These are phyloP conservation scores for Tripidium arundinaceum DNA, from an alignment of 202 grass and related monocot genomes.

Conservation along the genomic window DNA sequence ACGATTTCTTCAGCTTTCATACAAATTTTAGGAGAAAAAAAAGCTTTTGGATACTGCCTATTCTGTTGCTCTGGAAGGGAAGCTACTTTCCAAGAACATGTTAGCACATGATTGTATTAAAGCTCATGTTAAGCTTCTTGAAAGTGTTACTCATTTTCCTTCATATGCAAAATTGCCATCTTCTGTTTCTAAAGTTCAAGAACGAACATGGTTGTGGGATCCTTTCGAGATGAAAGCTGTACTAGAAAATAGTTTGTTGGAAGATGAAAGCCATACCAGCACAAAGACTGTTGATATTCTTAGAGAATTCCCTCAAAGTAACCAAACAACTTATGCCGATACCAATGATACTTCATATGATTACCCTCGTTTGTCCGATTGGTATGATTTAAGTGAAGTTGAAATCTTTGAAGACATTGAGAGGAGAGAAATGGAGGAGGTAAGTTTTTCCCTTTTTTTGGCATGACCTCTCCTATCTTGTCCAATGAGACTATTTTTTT, in stretches of 20 bases:
- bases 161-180: conserved; percentile 64
- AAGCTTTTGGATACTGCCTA: conserved; percentile 54
- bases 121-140: conserved; percentile 78
- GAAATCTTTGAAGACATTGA: conserved; percentile 78
- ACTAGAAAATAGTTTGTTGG: conserved; percentile 36
- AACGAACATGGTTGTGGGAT: conserved; percentile 84
- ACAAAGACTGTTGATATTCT: conserved; percentile 50
- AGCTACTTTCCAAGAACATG: conserved; percentile 77
- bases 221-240: conserved; percentile 50
- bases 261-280: conserved; percentile 25
- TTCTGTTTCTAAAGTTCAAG: conserved; percentile 65
- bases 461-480: conserved; percentile 17
- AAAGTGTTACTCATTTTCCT: conserved; percentile 76
- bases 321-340: conserved; percentile 36
- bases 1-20: conserved; percentile 59
- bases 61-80: conserved; percentile 60
- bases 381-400: conserved; percentile 70
- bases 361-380: conserved; percentile 67
- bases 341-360: conserved; percentile 57
- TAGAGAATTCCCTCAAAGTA: conserved; percentile 45
- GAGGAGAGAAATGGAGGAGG: conserved; percentile 85
- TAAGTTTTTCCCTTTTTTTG: conserved; percentile 33
- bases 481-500: neutral
- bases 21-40: conserved; percentile 54
- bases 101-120: conserved; percentile 78